Evolutionary conservation across 2,329 filamentous ascomycete species (phyloP), one percentile per base, ranked within the genome.

Genomic region (Botrytis tulipae): DNA sequence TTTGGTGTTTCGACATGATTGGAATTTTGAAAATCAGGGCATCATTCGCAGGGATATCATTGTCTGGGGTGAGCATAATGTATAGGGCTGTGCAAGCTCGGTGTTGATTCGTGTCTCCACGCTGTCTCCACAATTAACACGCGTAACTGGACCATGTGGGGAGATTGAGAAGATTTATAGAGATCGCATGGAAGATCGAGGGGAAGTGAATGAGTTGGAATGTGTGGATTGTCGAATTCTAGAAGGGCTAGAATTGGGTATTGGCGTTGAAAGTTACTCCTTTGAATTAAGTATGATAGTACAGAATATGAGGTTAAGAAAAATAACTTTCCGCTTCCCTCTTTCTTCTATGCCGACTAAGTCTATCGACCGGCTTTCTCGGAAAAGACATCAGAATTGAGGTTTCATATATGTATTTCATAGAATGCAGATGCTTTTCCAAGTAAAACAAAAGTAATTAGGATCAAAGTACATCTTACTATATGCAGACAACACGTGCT

Each of bases 1-100:
- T 29, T 57, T 44, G 48, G n/a, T 69, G 48, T 57, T 69, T 69
- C 48, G 35, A 42, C 57, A 3, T 69, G 66, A 54, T 67, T 54
- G 44, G 70, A 37, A 42, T 40, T 8, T 29, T 48, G 4, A 67
- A 22, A 67, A n/a, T 42, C 61, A 67, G 37, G 46, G 46, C 61
- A 67, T 67, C 61, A 18, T 67, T 57, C 22, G 46, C 59, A 66
- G 61, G 70, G 32, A 16, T 54, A 20, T 8, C 8, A 57, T 18
- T 25, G 60, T 51, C 37, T n/a, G 60, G 70, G 67, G 37, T 60
- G 37, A 70, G 70, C 57, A 71, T 71, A 29, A 71, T 71, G 37
- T 40, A 48, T 54, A 68, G 22, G 65, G 65, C 46, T 54, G 46
- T 68, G 65, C 25, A 68, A 40, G 65, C 35, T 40, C 65, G 10